These are phyloP conservation scores for Coniochaeta pulveracea DNA, from an alignment of 2,329 filamentous ascomycete genomes.

Conservation along the genomic window DNA sequence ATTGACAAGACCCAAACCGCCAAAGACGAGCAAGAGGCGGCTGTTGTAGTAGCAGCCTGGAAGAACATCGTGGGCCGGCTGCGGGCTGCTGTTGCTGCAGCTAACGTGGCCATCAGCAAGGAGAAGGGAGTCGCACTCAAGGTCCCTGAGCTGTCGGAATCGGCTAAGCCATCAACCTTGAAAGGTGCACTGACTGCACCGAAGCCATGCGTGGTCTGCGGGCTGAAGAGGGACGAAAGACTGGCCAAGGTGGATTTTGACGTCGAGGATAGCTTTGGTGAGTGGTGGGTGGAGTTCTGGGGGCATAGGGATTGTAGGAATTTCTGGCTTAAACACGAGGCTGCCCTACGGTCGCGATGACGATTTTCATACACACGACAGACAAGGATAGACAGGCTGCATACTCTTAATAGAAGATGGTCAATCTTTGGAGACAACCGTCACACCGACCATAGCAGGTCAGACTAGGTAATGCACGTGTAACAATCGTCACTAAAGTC, in stretches of 20 bases:
- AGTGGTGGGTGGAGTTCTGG: constrained; percentile 94
- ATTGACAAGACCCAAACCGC: constrained; percentile 74
- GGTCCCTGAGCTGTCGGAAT: constrained; percentile 62
- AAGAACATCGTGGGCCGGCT: constrained; percentile 64
- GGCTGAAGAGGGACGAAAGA: constrained; percentile 77
- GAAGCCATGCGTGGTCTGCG: constrained; percentile 75
- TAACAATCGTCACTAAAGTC: no score
- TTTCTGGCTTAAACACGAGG: constrained; percentile 76
- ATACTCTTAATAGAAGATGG: no score
- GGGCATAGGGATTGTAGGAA: constrained; percentile 68
- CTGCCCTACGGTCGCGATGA: constrained; percentile 55
- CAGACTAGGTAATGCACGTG: no score
- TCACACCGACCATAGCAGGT: no score
- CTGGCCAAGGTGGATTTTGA: constrained; percentile 63
- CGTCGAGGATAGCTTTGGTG: constrained; percentile 84
- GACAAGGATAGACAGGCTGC: no score
- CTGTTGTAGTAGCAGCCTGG: constrained; percentile 68
- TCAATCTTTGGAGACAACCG: no score
- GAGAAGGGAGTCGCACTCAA: constrained; percentile 18
- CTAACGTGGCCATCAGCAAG: constrained; percentile 33
- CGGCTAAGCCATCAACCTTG: constrained; percentile 54
- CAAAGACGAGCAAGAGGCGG: constrained; percentile 75
- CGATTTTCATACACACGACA: no score
- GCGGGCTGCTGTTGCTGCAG: constrained; percentile 58
- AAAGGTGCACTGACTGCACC: constrained; percentile 65